Conservation (phyloP, 192 early-diverging fungal genomes). For the Mortierella antarctica region DNA sequence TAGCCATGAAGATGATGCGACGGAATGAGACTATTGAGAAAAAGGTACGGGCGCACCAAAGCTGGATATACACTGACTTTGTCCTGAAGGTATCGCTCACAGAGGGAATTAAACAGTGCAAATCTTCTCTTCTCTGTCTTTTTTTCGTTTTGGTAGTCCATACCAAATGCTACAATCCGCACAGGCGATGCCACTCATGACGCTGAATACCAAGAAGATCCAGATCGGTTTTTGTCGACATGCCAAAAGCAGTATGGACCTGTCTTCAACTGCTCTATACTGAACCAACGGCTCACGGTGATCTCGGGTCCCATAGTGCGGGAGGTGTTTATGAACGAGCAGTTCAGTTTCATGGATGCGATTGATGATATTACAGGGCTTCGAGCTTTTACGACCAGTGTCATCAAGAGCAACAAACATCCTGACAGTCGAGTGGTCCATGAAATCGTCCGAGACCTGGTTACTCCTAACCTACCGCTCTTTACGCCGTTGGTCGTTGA, state of each 20-base stretch:
- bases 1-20: too few species aligned
- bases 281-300: slow-evolving; percentile 22
- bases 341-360: slow-evolving; percentile 29
- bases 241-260: slow-evolving; percentile 27
- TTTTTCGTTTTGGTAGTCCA: slow-evolving; percentile 16
- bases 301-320: slow-evolving; percentile 40
- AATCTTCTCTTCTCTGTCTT: neutral
- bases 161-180: slow-evolving; percentile 18
- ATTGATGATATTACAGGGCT: slow-evolving; percentile 24
- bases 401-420: slow-evolving; percentile 25
- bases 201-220: slow-evolving; percentile 10
- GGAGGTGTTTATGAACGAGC: slow-evolving; percentile 51
- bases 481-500: slow-evolving; percentile 48
- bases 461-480: slow-evolving; percentile 49
- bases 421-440: slow-evolving; percentile 15
- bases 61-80: too few species aligned
- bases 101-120: too few species aligned
- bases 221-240: slow-evolving; percentile 3
- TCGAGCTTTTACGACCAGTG: neutral
- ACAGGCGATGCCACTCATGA: slow-evolving; percentile 31
- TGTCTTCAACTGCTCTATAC: slow-evolving; percentile 27
- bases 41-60: too few species aligned
- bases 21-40: too few species aligned
- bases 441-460: slow-evolving; percentile 34
- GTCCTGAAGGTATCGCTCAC: too few species aligned